Conservation (phyloP, 805 yeast species). For the Ogataea angusta region DNA sequence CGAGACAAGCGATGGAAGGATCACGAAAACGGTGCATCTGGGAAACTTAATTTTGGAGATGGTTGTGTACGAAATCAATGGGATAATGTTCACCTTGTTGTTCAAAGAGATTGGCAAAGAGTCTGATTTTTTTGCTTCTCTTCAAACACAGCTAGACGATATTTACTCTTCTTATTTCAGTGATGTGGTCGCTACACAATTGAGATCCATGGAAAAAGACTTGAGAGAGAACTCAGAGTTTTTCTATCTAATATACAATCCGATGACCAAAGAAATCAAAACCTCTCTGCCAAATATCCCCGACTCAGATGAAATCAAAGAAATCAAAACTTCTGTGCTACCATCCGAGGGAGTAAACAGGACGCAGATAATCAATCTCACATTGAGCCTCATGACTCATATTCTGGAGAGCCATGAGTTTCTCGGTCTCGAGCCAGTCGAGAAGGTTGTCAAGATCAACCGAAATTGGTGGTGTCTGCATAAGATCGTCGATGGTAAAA, state of each 20-base stretch:
- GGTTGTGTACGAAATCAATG: conserved; percentile 31
- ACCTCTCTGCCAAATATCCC: conserved; percentile 31
- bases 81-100: conserved; percentile 26
- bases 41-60: conserved; percentile 13
- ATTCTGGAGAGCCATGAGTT: conserved; percentile 15
- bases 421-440: conserved; percentile 13
- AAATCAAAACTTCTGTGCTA: conserved; percentile 8
- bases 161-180: conserved; percentile 24
- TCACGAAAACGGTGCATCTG: conserved; percentile 8
- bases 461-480: conserved; percentile 29
- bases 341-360: conserved; percentile 8
- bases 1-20: conserved; percentile 19
- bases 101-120: conserved; percentile 9
- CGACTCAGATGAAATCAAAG: conserved; percentile 20
- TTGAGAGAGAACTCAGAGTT: conserved; percentile 19
- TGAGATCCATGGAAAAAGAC: conserved; percentile 21
- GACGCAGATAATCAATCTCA: conserved; percentile 20
- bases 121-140: conserved; percentile 8
- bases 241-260: conserved; percentile 24
- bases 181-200: conserved; percentile 27
- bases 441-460: conserved; percentile 25
- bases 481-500: conserved; percentile 13
- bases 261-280: conserved; percentile 16
- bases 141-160: conserved; percentile 19
- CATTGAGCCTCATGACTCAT: conserved; percentile 18